Evolutionary conservation across 2,329 filamentous ascomycete genomes (phyloP).

Genomic region (Hortaea werneckii): DNA sequence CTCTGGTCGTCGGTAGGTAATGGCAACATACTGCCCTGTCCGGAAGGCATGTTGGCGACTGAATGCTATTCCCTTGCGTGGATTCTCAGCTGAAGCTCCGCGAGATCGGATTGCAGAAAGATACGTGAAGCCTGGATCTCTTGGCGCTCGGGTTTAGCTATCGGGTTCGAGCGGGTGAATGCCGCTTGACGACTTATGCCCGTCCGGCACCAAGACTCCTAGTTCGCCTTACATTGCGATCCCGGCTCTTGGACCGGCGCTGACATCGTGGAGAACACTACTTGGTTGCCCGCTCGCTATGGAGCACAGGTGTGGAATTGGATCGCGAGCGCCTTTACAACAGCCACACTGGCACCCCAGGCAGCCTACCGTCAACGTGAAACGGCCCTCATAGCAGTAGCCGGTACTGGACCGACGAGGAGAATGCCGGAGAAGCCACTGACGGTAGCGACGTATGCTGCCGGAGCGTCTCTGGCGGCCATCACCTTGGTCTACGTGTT

Average conservation of each 20-base stretch:
- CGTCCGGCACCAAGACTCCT: neutral
- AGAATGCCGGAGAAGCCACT: constrained; percentile 72
- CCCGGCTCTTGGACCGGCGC: neutral
- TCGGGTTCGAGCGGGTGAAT: no score
- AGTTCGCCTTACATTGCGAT: neutral
- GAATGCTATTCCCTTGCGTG: no score
- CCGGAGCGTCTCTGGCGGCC: constrained; percentile 86
- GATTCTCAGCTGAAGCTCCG: no score
- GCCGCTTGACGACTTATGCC: no score
- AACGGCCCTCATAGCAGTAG: constrained; percentile 20
- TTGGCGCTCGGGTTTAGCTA: no score
- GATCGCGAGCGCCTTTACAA: constrained; percentile 1
- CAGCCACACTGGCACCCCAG: neutral
- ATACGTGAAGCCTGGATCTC: no score
- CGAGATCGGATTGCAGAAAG: no score
- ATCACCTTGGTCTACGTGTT: constrained; percentile 96
- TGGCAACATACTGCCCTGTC: constrained; percentile 30
- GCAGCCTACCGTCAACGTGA: constrained; percentile 10
- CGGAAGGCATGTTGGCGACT: constrained; percentile 37
- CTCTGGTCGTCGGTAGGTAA: neutral
- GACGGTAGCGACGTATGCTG: constrained; percentile 84
- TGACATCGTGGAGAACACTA: constrained; percentile 1
- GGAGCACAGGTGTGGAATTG: constrained; percentile 4
- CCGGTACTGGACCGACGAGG: constrained; percentile 16
- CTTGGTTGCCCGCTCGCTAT: constrained; percentile 3